These are phyloP conservation scores for Pseudophaeomoniella oleicola DNA, from an alignment of 2,329 filamentous ascomycete genomes.

Conservation along the genomic window DNA sequence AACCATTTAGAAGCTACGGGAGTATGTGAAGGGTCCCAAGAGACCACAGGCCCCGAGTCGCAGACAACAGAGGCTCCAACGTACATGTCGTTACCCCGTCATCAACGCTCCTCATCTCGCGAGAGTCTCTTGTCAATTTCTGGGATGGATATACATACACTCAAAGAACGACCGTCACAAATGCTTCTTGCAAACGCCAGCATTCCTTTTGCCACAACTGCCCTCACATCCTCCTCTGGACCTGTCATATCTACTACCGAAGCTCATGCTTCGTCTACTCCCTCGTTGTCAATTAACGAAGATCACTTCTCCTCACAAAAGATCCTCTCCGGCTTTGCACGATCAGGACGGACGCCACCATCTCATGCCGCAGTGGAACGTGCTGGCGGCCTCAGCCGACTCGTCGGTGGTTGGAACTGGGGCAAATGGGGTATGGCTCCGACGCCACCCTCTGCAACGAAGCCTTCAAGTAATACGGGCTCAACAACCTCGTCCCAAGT, in stretches of 20 bases:
- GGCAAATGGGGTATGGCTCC: conserved; percentile 47
- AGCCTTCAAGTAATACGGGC: conserved; percentile 1
- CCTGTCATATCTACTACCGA: conserved; percentile 33
- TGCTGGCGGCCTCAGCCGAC: conserved; percentile 29
- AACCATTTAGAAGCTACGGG: no score
- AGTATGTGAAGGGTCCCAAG: no score
- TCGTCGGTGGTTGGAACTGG: conserved; percentile 51
- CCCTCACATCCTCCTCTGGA: conserved; percentile 30
- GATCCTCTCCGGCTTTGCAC: conserved; percentile 8
- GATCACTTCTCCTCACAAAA: conserved; percentile 1
- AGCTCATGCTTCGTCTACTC: not conserved
- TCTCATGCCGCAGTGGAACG: conserved; percentile 2
- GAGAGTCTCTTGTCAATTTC: conserved; percentile 80
- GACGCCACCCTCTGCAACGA: not conserved
- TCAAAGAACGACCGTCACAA: conserved; percentile 62
- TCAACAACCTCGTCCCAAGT: not conserved
- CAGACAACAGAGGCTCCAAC: conserved; percentile 14
- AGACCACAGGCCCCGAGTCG: conserved; percentile 15
- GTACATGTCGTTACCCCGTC: conserved; percentile 26
- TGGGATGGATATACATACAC: conserved; percentile 76
- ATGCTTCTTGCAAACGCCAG: conserved; percentile 37
- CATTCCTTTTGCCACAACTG: conserved; percentile 27
- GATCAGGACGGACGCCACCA: conserved; percentile 11
- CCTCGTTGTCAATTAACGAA: conserved; percentile 1
- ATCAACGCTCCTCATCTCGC: conserved; percentile 60